Evolutionary conservation across 208 protist species (phyloP), one percentile per base, ranked within the genome.

Genomic region (Crithidia thermophila): DNA sequence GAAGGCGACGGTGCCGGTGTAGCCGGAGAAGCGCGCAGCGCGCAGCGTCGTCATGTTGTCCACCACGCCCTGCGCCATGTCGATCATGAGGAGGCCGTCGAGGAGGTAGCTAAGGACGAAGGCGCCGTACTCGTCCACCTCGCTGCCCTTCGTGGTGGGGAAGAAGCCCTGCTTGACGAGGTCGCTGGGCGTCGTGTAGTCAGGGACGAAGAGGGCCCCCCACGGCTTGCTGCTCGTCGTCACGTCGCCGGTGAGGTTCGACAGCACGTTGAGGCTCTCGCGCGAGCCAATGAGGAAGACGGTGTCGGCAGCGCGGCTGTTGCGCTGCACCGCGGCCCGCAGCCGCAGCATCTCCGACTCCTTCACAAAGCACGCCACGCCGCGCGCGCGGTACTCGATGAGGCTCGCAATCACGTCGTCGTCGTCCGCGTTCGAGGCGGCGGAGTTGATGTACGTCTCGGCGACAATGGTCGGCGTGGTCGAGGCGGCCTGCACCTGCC

Each of bases 31-130:
- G 42, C 59, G 63, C 18, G 75, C 72, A 10, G 72, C 68, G 31
- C 82, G 83, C 49, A 95, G 76, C 3, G 57, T 36, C 2, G 49
- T 39, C 58, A 93, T 79, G 40, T 67, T 75, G 36, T 33, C 33
- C 14, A 77, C 55, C 61, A 33, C 55, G 8, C 76, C 77, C 13
- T 62, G 55, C 13, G 83, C 81, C 23, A 57, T n/a, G 1, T 76
- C 49, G 14, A 95, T 39, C 61, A 87, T 73, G 43, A 77, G 72
- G 34, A 95, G 83, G 8, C 76, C 87, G 55, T 95, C 90, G 46
- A 93, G 84, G 2, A 95, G 71, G 71, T 94, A 76, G 68, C 86
- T 91, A 50, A 93, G 60, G 36, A 91, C 72, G 59, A 81, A 91
- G n/a, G 90, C 84, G n/a, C 79, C 79, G 67, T 82, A 87, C 39